Evolutionary conservation across 78 protist genomes (phyloP).

Genomic region (slime mould (Dictyostelium discoideum)): DNA sequence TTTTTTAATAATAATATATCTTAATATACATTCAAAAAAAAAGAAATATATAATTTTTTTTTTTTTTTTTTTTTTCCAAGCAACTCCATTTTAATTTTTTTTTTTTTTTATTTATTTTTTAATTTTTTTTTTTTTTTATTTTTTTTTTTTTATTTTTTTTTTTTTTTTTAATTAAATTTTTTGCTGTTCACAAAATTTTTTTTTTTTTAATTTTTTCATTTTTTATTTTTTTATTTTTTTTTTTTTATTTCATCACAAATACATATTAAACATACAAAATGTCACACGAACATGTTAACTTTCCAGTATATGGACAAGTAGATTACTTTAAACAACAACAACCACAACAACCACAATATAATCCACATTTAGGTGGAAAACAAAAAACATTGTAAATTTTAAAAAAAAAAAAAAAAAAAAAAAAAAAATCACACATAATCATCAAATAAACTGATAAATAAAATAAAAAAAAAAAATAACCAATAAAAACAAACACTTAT

Average conservation of each 20-base stretch:
- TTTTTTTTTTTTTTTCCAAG: no score
- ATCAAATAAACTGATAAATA: background rate
- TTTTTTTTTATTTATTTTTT: background rate
- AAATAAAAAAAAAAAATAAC: background rate
- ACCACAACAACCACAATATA: background rate
- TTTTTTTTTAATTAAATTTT: background rate
- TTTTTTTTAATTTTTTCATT: conserved; percentile 4
- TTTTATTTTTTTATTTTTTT: background rate
- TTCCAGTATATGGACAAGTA: conserved; percentile 69
- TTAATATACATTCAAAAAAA: no score
- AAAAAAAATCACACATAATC: background rate
- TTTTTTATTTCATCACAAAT: background rate
- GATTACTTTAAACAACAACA: conserved; percentile 35
- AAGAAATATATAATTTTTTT: no score
- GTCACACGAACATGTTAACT: conserved; percentile 28
- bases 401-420: background rate
- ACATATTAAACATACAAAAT: background rate
- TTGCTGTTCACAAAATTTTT: background rate
- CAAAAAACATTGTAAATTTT: conserved; percentile 56
- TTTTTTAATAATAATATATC: no score
- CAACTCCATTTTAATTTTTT: no score
- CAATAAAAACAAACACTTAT: background rate
- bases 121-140: background rate
- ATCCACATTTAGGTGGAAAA: conserved; percentile 13
- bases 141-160: background rate